Base-by-base conservation (phyloP, 2,329 filamentous ascomycete genomes). In the Neonectria sp. region DNA sequence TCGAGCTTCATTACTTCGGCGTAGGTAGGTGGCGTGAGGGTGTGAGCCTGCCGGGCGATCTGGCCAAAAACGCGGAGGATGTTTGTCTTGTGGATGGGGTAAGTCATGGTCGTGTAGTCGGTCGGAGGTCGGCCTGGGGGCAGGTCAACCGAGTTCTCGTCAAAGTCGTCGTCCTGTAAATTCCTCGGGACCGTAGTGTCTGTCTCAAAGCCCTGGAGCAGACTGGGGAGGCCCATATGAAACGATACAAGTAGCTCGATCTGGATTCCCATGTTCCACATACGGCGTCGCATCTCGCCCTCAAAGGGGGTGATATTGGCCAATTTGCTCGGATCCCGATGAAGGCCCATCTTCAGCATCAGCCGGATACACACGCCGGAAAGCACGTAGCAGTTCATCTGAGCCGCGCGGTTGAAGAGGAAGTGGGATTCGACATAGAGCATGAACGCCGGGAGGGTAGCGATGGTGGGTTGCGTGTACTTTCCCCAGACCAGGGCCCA, bases 221-320 rank as follows among this genome's bases (percentile, higher is more conserved):
- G 91, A 73, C 86, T 86, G 3, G 91, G 91, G 60, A 93, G 81
- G 2, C 91, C 91, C 67, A 92, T 85, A 74, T 93, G 90, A 74
- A 92, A 92, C 2, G 89, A 88, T 29, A 91, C 89, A 4, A 93
- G 78, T 3, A 90, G 78, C 74, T 93, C 91, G 53, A 92, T 84
- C 74, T 91, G 89, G 29, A 83, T 77, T 3, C 84, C 83, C 68
- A 88, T 81, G 69, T 86, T 84, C 88, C 87, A 89, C 71, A 86
- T 76, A 15, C 86, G 81, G 35, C 86, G 81, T 13, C 85, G 81
- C 83, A 88, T 88, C 78, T 89, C 87, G 6, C 85, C 86, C 56
- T 87, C 82, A 61, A 86, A 89, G 0, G 84, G 78, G 2, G 85
- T 82, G 35, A 89, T 83, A 49, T 82, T 83, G 3, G 85, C 82